phyloP scores from a whole-genome alignment of 2,329 filamentous ascomycete species.

The Penicillium sp. region DNA sequence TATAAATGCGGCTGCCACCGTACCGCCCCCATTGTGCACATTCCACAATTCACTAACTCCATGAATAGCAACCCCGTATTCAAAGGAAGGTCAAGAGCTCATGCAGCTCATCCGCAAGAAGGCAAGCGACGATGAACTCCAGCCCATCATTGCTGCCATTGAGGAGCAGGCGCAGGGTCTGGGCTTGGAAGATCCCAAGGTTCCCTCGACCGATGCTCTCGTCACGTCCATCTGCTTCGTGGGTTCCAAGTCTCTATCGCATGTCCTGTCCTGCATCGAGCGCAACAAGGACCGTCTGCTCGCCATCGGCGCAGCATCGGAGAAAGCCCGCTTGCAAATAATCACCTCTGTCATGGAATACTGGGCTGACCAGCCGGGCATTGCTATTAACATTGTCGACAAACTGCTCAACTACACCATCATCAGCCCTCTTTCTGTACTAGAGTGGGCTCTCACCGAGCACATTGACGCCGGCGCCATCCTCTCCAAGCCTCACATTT shows the following conservation, averaged over 20 bases:
- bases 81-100: slow-evolving; percentile 80
- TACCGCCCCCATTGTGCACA: background rate
- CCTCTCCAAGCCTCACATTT: slow-evolving; percentile 74
- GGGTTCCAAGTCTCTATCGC: slow-evolving; percentile 92
- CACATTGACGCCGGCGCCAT: slow-evolving; percentile 64
- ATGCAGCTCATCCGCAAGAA: slow-evolving; percentile 79
- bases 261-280: slow-evolving; percentile 94
- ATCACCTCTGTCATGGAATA: slow-evolving; percentile 88
- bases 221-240: slow-evolving; percentile 92
- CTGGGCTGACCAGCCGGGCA: slow-evolving; percentile 89
- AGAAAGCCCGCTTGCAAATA: slow-evolving; percentile 80
- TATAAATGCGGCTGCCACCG: slow-evolving; percentile 35
- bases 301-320: slow-evolving; percentile 72
- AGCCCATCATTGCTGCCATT: slow-evolving; percentile 76
- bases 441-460: slow-evolving; percentile 84
- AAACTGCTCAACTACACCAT: slow-evolving; percentile 98
- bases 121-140: slow-evolving; percentile 81
- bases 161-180: slow-evolving; percentile 73
- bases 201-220: slow-evolving; percentile 90
- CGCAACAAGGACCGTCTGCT: slow-evolving; percentile 87
- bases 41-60: slow-evolving; percentile 15
- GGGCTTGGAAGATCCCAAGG: slow-evolving; percentile 70
- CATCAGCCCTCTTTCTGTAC: slow-evolving; percentile 77
- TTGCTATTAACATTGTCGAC: slow-evolving; percentile 89
- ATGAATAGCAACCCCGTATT: slow-evolving; percentile 70